Percentiles rank a stretch among this genome's conserved stretches.
phyloP scores from a whole-genome alignment of 768 basidiomycete genomes.

The Leucogyrophana mollusca region DNA sequence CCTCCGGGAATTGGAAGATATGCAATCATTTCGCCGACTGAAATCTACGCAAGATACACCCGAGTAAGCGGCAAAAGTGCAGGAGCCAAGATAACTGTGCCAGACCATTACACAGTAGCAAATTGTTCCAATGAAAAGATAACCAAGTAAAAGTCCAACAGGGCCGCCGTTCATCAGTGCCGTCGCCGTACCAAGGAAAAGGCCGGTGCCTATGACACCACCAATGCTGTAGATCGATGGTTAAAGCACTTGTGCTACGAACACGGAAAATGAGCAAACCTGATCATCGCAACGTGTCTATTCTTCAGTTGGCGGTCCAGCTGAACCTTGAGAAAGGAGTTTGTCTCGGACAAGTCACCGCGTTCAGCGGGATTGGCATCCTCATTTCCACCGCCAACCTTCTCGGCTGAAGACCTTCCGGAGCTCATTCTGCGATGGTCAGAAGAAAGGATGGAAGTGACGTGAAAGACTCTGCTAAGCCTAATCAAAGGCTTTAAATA shows the following conservation, averaged over 20 bases:
- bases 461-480: too few species aligned
- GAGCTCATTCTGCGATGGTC: too few species aligned
- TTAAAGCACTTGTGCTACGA: background rate
- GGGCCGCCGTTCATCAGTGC: slow-evolving; percentile 43
- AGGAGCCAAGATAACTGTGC: slow-evolving; percentile 17
- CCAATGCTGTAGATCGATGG: slow-evolving; percentile 16
- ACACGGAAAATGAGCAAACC: slow-evolving; percentile 9
- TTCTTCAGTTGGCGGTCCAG: slow-evolving; percentile 31
- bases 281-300: slow-evolving; percentile 37
- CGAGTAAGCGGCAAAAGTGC: background rate
- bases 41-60: slow-evolving; percentile 17
- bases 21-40: slow-evolving; percentile 45
- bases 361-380: too few species aligned
- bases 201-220: slow-evolving; percentile 42
- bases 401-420: too few species aligned
- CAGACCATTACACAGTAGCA: slow-evolving; percentile 40
- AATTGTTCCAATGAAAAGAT: slow-evolving; percentile 34
- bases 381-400: too few species aligned
- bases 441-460: too few species aligned
- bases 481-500: too few species aligned
- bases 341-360: too few species aligned
- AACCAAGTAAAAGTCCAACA: slow-evolving; percentile 44
- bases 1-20: slow-evolving; percentile 45
- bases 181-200: slow-evolving; percentile 33
- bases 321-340: too few species aligned